Base-by-base conservation (phyloP, 768 basidiomycete genomes). In the Leccinellum albellum region DNA sequence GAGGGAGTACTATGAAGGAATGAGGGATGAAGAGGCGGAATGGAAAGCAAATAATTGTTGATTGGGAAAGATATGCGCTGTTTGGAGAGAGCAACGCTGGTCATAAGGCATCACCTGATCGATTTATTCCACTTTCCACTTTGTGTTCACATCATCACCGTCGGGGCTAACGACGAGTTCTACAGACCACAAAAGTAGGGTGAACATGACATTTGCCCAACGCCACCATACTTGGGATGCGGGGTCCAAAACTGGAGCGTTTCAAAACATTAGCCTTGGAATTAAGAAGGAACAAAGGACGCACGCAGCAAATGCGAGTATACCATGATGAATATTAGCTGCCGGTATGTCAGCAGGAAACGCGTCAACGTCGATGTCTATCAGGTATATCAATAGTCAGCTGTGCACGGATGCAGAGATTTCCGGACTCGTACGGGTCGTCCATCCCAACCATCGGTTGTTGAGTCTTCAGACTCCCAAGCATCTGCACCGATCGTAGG, bases 221-320 rank as follows among this genome's bases (percentile, higher is more conserved):
- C 91, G 82, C 88, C 91, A 93, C 91, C 91, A 94, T 50, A 92
- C 83, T 67, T 93, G 91, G n/a, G 89, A 90, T 20, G 91, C 88
- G 66, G 90, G 88, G 64, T 94, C 91, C 53, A 94, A 76, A 46
- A 94, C 91, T 92, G 53, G 29, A 54, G n/a, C 32, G 42, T 40
- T 51, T 21, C 7, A 12, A 48, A 9, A 13, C 14, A 51, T 59
- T 13, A 68, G 50, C 24, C 6, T 29, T 13, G 26, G 12, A 14
- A 53, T 17, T 23, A 40, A 54, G 28, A 52, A 8, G 6, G 29
- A 47, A 45, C 1, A 24, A 55, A 47, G 50, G 6, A 80, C 90
- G 66, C 64, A 94, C 91, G 76, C 17, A 94, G 79, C 5, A 94
- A 75, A 68, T 94, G 89, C 0, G 92, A 91, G 66, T 94, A 94